Evolutionary conservation across 2,329 filamentous ascomycete genomes (phyloP), one percentile per base, ranked within the genome.

Genomic region (Claviceps sp.): DNA sequence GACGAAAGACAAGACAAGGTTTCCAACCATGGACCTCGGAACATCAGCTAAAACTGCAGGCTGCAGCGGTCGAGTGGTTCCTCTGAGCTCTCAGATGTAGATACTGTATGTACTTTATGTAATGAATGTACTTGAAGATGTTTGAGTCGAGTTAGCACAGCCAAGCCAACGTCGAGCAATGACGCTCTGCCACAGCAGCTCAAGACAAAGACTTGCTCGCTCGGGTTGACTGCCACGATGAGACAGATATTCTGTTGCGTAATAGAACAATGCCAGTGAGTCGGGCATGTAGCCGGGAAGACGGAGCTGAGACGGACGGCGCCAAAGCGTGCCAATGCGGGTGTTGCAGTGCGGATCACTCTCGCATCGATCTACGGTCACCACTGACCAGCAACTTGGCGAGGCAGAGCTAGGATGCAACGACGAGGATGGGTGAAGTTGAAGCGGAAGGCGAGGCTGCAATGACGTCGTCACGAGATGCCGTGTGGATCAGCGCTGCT

Each of bases 1-100:
- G 63, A 56, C 54, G 43, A 49, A 22, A 34, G 51, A 61, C 58
- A 51, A 57, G 59, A 58, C 57, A 59, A 54, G 52, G 44, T 52
- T 54, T 48, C 52, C 52, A 48, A 48, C 37, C 49, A 51, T 46
- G 26, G 50, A 53, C 34, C 45, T 36, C 50, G 54, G 52, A 16
- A 24, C 14, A 22, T 20, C 24, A 44, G 20, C 20, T 44, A 16
- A 22, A 22, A 7, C 14, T 16, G 42, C 13, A 44, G 30, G 53
- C 48, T 49, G 52, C 38, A 48, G 48, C 16, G 42, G 48, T 46
- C 45, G 52, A 41, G 49, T 51, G 44, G 43, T 50, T 50, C 37
- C 38, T 40, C 44, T 20, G n/a, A n/a, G n/a, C n/a, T n/a, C n/a
- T n/a, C n/a, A 30, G 37, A 37, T n/a, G 51, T 30, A 20, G 50